Evolutionary conservation across 768 basidiomycete genomes (phyloP).

Genomic region (Mycena epipterygia): DNA sequence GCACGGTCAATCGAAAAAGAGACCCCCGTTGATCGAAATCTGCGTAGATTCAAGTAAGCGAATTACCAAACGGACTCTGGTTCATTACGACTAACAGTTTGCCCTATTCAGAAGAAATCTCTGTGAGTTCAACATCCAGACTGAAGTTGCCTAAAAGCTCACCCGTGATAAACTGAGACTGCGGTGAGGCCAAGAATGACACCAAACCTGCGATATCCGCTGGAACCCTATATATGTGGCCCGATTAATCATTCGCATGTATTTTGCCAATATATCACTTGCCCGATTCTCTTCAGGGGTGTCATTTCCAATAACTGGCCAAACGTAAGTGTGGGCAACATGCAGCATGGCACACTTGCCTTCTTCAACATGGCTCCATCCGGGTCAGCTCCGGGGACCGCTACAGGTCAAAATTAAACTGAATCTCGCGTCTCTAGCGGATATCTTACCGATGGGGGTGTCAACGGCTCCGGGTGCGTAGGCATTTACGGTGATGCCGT

Average conservation of each 20-base stretch:
- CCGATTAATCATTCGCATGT: background rate
- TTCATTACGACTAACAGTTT: conserved; percentile 8
- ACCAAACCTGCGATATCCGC: conserved; percentile 45
- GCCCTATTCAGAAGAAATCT: background rate
- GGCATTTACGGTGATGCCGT: conserved; percentile 44
- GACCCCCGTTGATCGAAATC: conserved; percentile 25
- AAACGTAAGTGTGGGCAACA: too few species aligned
- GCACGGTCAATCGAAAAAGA: conserved; percentile 23
- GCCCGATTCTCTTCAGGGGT: conserved; percentile 16
- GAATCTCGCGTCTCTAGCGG: too few species aligned
- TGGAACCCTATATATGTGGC: conserved; percentile 22
- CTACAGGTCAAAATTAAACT: too few species aligned
- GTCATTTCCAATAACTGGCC: conserved; percentile 2
- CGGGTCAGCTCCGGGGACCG: too few species aligned
- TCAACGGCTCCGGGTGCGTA: conserved; percentile 41
- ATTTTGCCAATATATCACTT: background rate
- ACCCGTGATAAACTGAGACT: conserved; percentile 48
- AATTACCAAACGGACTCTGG: too few species aligned
- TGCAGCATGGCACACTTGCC: too few species aligned
- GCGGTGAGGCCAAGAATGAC: conserved; percentile 45
- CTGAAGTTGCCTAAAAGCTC: too few species aligned
- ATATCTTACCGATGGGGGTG: conserved; percentile 27
- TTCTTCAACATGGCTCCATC: too few species aligned
- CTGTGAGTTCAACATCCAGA: too few species aligned
- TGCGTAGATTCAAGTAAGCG: background rate